Conservation (phyloP, 108 stramenopile species). For the Skeletonema potamos region DNA sequence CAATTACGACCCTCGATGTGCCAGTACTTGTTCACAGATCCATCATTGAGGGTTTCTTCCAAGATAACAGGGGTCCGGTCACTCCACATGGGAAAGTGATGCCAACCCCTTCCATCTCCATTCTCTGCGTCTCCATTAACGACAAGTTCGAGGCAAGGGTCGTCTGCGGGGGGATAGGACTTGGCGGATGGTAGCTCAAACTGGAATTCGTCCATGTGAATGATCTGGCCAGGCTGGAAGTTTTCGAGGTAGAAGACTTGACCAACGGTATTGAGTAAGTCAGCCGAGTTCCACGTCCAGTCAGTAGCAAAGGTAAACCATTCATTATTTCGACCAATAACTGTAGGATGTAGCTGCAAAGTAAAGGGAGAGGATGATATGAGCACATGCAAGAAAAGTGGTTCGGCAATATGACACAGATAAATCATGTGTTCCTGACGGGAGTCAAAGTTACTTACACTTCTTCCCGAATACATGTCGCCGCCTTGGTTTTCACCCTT, state of each 20-base stretch:
- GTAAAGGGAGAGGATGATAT: not conserved
- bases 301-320: constrained; percentile 44
- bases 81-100: constrained; percentile 36
- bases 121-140: constrained; percentile 59
- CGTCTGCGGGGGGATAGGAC: constrained; percentile 26
- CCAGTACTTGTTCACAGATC: constrained; percentile 41
- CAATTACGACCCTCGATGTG: constrained; percentile 16
- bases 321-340: constrained; percentile 42
- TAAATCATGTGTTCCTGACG: not conserved
- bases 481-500: constrained; percentile 16
- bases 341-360: constrained; percentile 3
- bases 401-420: no score
- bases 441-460: constrained; percentile 6
- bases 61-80: constrained; percentile 10
- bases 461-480: not conserved
- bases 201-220: constrained; percentile 47
- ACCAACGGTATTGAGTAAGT: constrained; percentile 34
- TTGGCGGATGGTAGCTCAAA: constrained; percentile 51
- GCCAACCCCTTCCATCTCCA: constrained; percentile 39
- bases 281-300: constrained; percentile 30
- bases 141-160: constrained; percentile 49
- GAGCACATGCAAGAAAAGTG: no score
- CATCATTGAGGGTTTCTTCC: constrained; percentile 18
- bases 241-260: constrained; percentile 46
- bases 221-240: constrained; percentile 25